These are phyloP conservation scores for Dothideomycetidae sp. DNA, from an alignment of 2,329 filamentous ascomycete species.

Conservation along the genomic window DNA sequence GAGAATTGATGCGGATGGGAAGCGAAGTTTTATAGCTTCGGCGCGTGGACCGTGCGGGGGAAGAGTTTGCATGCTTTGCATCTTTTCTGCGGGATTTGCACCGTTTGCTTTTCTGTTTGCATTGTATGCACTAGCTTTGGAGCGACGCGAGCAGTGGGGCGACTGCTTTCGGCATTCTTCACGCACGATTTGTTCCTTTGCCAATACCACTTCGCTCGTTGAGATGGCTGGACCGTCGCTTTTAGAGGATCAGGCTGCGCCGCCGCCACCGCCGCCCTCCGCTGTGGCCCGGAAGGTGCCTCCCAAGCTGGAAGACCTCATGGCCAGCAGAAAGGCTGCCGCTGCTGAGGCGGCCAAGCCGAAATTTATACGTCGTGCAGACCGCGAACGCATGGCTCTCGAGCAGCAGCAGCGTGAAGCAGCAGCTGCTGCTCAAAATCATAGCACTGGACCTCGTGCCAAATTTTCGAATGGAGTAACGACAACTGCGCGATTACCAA, in stretches of 20 bases:
- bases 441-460: constrained; percentile 61
- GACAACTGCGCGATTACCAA: constrained; percentile 34
- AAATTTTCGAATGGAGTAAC: constrained; percentile 33
- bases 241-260: too few species aligned
- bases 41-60: background rate
- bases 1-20: background rate
- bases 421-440: constrained; percentile 30
- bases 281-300: constrained; percentile 29
- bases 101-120: too few species aligned
- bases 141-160: too few species aligned
- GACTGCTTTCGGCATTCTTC: too few species aligned
- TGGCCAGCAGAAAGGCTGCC: constrained; percentile 72
- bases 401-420: constrained; percentile 65
- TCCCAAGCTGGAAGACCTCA: constrained; percentile 57
- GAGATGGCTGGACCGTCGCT: too few species aligned
- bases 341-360: constrained; percentile 74
- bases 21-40: background rate
- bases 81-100: background rate
- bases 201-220: too few species aligned
- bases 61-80: too few species aligned
- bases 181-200: too few species aligned
- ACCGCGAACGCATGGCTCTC: constrained; percentile 65
- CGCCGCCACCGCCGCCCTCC: constrained; percentile 3
- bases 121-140: too few species aligned
- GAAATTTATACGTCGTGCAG: constrained; percentile 70